Conservation (phyloP, 2,329 filamentous ascomycete species). For the Diatrype stigma region DNA sequence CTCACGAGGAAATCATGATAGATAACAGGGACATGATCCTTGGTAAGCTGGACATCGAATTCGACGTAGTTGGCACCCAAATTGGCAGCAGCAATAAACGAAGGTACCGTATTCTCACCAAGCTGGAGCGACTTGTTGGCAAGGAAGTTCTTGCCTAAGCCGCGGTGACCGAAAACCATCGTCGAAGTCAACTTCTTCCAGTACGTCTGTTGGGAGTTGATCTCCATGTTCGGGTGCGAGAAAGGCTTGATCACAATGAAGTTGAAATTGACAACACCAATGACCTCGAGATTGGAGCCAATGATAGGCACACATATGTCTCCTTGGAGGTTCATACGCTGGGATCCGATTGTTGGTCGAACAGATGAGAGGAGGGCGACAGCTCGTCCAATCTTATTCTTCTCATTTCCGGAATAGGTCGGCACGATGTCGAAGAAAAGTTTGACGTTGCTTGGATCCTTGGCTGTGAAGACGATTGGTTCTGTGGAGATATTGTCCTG, state of each 20-base stretch:
- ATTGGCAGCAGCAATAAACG: conserved; percentile 94
- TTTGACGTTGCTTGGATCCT: conserved; percentile 75
- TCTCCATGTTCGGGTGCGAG: conserved; percentile 86
- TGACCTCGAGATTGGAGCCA: conserved; percentile 79
- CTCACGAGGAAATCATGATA: conserved; percentile 98
- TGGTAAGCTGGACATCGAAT: conserved; percentile 94
- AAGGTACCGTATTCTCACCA: conserved; percentile 92
- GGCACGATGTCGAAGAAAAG: conserved; percentile 92
- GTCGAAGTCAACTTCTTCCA: conserved; percentile 91
- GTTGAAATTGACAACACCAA: conserved; percentile 94
- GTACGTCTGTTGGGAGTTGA: conserved; percentile 87
- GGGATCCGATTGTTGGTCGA: conserved; percentile 75
- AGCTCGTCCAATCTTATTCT: conserved; percentile 82
- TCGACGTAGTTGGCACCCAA: conserved; percentile 74
- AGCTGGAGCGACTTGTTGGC: conserved; percentile 84
- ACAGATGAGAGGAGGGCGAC: conserved; percentile 85
- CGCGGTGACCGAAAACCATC: conserved; percentile 71
- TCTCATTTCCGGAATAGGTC: conserved; percentile 86
- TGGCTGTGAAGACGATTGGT: conserved; percentile 83
- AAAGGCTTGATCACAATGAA: conserved; percentile 95
- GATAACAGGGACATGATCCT: conserved; percentile 95
- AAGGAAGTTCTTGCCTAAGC: conserved; percentile 84
- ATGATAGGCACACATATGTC: conserved; percentile 91
- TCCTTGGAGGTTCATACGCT: conserved; percentile 87
- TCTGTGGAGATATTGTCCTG: conserved; percentile 93